Conservation (phyloP, 345 rosid species). For the Trapa incisa region DNA sequence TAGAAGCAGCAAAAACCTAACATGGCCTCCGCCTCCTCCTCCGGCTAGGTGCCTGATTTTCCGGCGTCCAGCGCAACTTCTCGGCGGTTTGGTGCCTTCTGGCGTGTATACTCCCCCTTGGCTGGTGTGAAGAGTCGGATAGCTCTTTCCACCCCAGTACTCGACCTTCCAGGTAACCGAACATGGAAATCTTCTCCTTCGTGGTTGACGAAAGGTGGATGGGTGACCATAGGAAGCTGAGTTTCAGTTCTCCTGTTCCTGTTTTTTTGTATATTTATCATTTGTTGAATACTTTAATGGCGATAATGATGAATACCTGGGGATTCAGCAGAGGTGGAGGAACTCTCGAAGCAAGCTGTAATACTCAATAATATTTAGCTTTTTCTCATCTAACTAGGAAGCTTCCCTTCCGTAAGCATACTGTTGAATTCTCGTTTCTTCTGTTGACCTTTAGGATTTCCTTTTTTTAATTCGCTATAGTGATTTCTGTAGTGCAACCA, state of each 20-base stretch:
- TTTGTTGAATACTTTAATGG: background rate
- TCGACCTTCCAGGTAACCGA: background rate
- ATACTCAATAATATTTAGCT: background rate
- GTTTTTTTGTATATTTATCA: background rate
- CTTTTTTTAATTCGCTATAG: background rate
- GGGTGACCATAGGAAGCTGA: background rate
- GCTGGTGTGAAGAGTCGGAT: too few species aligned
- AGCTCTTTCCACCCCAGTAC: background rate
- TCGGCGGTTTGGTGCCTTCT: too few species aligned
- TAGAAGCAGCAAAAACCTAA: conserved; percentile 39
- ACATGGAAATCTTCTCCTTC: background rate
- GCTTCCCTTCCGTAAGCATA: background rate
- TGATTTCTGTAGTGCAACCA: background rate
- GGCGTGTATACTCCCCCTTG: too few species aligned
- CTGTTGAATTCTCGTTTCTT: background rate
- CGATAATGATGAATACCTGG: background rate
- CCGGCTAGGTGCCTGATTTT: background rate
- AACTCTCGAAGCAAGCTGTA: background rate
- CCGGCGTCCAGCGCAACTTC: background rate
- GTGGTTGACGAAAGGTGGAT: background rate
- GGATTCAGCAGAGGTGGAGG: background rate
- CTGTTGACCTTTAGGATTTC: background rate
- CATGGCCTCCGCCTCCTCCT: background rate
- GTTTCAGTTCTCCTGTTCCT: background rate
- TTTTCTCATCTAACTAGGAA: background rate